phyloP scores from a whole-genome alignment of 179 eudicot species.

The Spinacia oleracea region DNA sequence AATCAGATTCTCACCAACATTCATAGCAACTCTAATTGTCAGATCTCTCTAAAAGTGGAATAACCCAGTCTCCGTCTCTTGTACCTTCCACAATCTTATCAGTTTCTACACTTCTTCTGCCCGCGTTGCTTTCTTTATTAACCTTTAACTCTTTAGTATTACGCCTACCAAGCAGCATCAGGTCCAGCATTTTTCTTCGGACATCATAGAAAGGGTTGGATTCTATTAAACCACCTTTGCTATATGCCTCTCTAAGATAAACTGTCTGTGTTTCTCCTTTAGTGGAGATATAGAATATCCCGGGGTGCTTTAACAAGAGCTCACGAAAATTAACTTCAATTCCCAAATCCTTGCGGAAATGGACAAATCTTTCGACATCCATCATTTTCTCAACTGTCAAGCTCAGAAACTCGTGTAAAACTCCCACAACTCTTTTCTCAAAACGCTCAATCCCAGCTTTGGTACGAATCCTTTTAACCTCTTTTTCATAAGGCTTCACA shows the following conservation, averaged over 20 bases:
- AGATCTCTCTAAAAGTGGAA: conserved; percentile 43
- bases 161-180: conserved; percentile 51
- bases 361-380: conserved; percentile 58
- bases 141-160: conserved; percentile 49
- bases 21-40: conserved; percentile 20
- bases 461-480: conserved; percentile 38
- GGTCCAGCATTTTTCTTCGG: conserved; percentile 71
- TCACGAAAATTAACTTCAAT: conserved; percentile 65
- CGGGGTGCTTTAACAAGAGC: conserved; percentile 68
- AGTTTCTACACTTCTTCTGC: conserved; percentile 7
- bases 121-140: conserved; percentile 27
- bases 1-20: conserved; percentile 18
- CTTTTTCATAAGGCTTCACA: conserved; percentile 61
- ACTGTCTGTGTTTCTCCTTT: conserved; percentile 55
- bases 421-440: conserved; percentile 71
- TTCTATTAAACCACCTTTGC: conserved; percentile 49
- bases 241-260: conserved; percentile 69
- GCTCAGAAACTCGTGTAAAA: conserved; percentile 70
- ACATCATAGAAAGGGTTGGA: conserved; percentile 43
- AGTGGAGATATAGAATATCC: conserved; percentile 69
- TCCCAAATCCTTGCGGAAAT: conserved; percentile 71
- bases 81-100: conserved; percentile 24
- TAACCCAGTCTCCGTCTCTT: conserved; percentile 57
- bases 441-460: conserved; percentile 58
- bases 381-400: conserved; percentile 67